Conservation (phyloP, 805 yeast genomes). For the Candida corydali region DNA sequence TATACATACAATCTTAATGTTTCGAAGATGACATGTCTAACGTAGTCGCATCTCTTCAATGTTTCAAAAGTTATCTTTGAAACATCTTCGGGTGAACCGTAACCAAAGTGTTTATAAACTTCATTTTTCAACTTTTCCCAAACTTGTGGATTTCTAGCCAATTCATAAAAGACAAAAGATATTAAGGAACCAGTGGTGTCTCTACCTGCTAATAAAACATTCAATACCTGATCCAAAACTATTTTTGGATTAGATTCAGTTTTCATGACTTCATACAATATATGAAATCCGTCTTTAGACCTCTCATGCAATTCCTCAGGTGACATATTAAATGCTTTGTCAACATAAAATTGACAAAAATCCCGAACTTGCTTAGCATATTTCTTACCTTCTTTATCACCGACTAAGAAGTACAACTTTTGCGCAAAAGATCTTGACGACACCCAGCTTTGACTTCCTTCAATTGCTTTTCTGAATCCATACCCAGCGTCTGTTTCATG, state of each 20-base stretch:
- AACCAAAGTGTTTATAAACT: slow-evolving; percentile 25
- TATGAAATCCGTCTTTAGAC: slow-evolving; percentile 24
- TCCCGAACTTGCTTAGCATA: slow-evolving; percentile 18
- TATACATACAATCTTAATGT: slow-evolving; percentile 23
- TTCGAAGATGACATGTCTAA: slow-evolving; percentile 33
- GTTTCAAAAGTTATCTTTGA: slow-evolving; percentile 28
- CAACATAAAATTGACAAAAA: slow-evolving; percentile 27
- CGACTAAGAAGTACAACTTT: slow-evolving; percentile 22
- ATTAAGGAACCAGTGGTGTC: slow-evolving; percentile 39
- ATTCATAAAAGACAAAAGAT: slow-evolving; percentile 30
- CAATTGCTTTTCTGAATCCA: slow-evolving; percentile 32
- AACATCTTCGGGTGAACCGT: slow-evolving; percentile 22
- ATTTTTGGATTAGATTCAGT: slow-evolving; percentile 30
- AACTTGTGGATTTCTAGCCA: slow-evolving; percentile 28
- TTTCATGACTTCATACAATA: slow-evolving; percentile 35
- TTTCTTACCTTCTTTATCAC: slow-evolving; percentile 16
- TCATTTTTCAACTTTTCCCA: slow-evolving; percentile 28
- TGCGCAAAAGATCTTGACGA: slow-evolving; percentile 24
- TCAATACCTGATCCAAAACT: slow-evolving; percentile 34
- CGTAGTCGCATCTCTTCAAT: slow-evolving; percentile 35
- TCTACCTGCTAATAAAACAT: slow-evolving; percentile 38
- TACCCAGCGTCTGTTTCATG: slow-evolving; percentile 29
- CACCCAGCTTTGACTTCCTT: slow-evolving; percentile 31
- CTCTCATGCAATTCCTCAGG: slow-evolving; percentile 21
- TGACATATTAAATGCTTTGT: slow-evolving; percentile 23